Evolutionary conservation across 1,284 basidiomycete genomes (phyloP).

Genomic region (Leccinum glutinopallens): DNA sequence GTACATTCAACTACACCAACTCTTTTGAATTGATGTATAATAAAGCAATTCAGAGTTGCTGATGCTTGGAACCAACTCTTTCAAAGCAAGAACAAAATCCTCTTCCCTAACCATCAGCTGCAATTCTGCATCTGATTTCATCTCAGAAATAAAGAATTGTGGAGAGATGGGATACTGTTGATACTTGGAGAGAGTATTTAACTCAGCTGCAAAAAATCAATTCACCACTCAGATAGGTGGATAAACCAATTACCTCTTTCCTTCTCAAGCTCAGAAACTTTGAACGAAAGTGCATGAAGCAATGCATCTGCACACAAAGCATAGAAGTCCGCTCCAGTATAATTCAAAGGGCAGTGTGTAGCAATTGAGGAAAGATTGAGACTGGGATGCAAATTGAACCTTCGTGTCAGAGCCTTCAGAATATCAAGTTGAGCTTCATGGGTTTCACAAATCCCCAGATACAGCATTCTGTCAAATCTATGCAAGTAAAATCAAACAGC

Average conservation of each 20-base stretch:
- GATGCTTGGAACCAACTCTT: slow-evolving; percentile 84
- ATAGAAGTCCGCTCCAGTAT: slow-evolving; percentile 98
- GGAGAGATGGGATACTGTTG: slow-evolving; percentile 80
- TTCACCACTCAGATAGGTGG: not conserved
- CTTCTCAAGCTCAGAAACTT: slow-evolving; percentile 78
- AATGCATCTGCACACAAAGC: slow-evolving; percentile 96
- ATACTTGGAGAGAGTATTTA: slow-evolving; percentile 49
- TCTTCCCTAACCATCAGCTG: slow-evolving; percentile 71
- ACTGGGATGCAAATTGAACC: slow-evolving; percentile 81
- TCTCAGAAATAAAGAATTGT: slow-evolving; percentile 91
- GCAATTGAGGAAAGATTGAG: slow-evolving; percentile 73
- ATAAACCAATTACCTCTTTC: slow-evolving; percentile 54
- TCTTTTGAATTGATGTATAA: slow-evolving; percentile 49
- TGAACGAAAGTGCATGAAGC: slow-evolving; percentile 92
- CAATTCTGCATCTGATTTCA: slow-evolving; percentile 76
- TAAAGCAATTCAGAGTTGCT: slow-evolving; percentile 89
- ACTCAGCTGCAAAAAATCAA: slow-evolving; percentile 39
- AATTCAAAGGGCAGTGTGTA: slow-evolving; percentile 86
- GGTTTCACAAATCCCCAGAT: slow-evolving; percentile 90
- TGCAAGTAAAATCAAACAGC: not conserved
- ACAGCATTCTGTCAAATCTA: slow-evolving; percentile 97
- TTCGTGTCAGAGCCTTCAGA: slow-evolving; percentile 88
- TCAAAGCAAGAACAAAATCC: slow-evolving; percentile 82
- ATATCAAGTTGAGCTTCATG: slow-evolving; percentile 89
- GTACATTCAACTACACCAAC: slow-evolving; percentile 18